phyloP scores from a whole-genome alignment of 345 rosid species.

The Stellera chamaejasme region DNA sequence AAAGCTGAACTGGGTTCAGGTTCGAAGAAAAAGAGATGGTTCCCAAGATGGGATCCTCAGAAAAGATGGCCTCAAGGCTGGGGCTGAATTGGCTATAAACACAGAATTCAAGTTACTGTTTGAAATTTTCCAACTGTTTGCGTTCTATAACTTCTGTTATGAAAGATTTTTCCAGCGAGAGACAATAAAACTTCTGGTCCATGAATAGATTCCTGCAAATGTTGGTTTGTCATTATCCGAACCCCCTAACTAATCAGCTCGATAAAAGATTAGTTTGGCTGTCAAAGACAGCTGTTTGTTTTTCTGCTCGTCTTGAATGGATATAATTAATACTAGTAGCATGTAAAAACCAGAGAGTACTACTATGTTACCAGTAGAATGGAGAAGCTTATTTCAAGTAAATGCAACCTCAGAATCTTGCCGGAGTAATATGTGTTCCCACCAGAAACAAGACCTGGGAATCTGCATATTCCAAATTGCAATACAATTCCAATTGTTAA shows the following conservation, averaged over 20 bases:
- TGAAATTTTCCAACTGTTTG: no score
- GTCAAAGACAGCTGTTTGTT: no score
- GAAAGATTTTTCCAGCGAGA: no score
- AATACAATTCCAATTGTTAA: slow-evolving; percentile 19
- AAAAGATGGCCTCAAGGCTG: slow-evolving; percentile 62
- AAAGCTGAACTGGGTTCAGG: slow-evolving; percentile 15
- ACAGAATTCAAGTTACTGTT: no score
- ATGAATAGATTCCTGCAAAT: background rate
- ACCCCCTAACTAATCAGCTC: background rate
- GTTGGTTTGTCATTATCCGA: background rate
- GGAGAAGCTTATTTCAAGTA: slow-evolving; percentile 18
- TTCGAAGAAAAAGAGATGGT: slow-evolving; percentile 29
- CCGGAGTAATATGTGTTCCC: slow-evolving; percentile 21
- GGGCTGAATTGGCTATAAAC: slow-evolving; percentile 19
- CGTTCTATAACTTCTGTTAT: no score
- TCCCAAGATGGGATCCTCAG: slow-evolving; percentile 37
- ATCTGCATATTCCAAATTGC: background rate
- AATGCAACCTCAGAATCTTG: slow-evolving; percentile 3
- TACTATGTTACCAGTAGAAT: background rate
- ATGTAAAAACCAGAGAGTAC: no score
- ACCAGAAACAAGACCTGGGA: slow-evolving; percentile 14
- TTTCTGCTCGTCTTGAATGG: no score
- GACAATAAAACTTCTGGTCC: no score
- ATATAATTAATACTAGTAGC: no score
- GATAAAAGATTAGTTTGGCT: no score